A percentile compares a stretch with the other conserved stretches of the same genome.
Conservation (phyloP, 495 filamentous ascomycete genomes). For the Chlorociboria aeruginascens region DNA sequence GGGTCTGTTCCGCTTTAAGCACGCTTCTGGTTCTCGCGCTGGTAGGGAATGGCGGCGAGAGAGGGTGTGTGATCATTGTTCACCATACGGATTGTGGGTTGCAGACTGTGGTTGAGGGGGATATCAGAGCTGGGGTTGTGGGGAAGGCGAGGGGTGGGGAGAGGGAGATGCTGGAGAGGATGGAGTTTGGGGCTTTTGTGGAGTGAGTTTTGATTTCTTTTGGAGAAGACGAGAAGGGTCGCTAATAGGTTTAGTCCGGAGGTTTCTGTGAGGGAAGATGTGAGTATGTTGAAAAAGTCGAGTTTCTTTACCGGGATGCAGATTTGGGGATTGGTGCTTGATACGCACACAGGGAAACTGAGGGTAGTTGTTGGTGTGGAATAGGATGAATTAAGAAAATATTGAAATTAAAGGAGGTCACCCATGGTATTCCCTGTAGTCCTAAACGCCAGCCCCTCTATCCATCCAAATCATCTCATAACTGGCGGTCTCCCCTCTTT, state of each 20-base stretch:
- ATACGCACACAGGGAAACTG: constrained; percentile 14
- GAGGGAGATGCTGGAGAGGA: background rate
- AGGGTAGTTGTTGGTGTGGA: constrained; percentile 7
- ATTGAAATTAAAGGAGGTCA: too few species aligned
- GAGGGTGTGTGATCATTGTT: constrained; percentile 15
- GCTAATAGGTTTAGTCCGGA: constrained; percentile 5
- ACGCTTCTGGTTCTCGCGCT: constrained; percentile 12
- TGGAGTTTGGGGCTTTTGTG: background rate
- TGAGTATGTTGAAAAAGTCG: constrained; percentile 4
- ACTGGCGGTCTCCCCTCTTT: constrained; percentile 83
- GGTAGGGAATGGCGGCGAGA: constrained; percentile 14
- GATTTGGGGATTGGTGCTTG: constrained; percentile 16
- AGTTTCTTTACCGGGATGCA: constrained; percentile 15
- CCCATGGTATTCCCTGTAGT: background rate
- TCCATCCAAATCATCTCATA: constrained; percentile 51
- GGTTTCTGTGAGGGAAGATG: constrained; percentile 16
- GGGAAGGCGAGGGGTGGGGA: background rate
- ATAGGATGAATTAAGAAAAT: background rate
- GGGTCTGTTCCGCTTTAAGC: constrained; percentile 9
- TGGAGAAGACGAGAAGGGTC: background rate
- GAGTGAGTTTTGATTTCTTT: background rate
- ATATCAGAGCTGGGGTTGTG: background rate
- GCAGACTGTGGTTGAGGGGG: background rate
- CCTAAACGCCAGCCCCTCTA: background rate
- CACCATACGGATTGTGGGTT: constrained; percentile 14